phyloP scores from a whole-genome alignment of 345 rosid genomes.

The Rhizophora mangle region DNA sequence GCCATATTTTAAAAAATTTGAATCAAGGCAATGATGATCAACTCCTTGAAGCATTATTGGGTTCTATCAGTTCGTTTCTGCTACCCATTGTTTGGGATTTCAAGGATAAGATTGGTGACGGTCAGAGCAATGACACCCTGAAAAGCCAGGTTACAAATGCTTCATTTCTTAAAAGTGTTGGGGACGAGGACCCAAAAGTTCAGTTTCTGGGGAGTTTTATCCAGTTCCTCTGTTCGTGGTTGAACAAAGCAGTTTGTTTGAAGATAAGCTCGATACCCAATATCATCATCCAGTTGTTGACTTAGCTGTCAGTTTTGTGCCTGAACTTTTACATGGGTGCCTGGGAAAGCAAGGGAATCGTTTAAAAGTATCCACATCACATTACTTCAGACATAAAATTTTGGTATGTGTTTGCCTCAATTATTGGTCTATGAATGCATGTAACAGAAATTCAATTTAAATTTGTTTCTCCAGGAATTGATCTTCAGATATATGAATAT shows the following conservation, averaged over 20 bases:
- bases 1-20: conserved; percentile 56
- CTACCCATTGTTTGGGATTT: conserved; percentile 49
- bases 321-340: conserved; percentile 59
- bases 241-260: conserved; percentile 36
- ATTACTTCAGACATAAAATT: conserved; percentile 73
- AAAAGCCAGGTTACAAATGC: conserved; percentile 11
- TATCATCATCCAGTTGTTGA: conserved; percentile 37
- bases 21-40: conserved; percentile 49
- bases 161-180: conserved; percentile 18
- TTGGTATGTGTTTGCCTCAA: conserved; percentile 47
- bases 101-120: conserved; percentile 33
- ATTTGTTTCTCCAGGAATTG: neutral
- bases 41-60: conserved; percentile 39
- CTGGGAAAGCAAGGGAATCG: conserved; percentile 41
- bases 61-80: conserved; percentile 43
- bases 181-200: conserved; percentile 25
- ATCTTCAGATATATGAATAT: neutral
- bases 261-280: conserved; percentile 27
- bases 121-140: conserved; percentile 18
- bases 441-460: neutral
- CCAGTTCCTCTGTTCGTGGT: conserved; percentile 73
- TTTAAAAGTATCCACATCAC: conserved; percentile 33
- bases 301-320: conserved; percentile 43
- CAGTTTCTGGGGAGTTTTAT: conserved; percentile 60
- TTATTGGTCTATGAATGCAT: conserved; percentile 7